phyloP scores from a whole-genome alignment of 805 yeast species.

The Isabelozyma heimii region DNA sequence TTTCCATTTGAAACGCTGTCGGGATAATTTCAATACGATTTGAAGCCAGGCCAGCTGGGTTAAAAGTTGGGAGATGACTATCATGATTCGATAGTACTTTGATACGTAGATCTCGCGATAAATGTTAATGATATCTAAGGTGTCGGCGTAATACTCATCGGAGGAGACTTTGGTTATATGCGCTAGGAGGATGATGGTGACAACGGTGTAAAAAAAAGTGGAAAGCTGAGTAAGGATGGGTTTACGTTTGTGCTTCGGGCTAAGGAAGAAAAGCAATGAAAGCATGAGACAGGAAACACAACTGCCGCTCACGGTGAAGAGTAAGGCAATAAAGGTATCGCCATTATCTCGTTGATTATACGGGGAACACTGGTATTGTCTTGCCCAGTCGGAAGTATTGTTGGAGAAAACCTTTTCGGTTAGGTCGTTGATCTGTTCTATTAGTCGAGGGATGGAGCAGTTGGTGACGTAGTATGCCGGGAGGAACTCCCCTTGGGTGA shows the following conservation, averaged over 20 bases:
- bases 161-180: slow-evolving; percentile 45
- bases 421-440: background rate
- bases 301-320: slow-evolving; percentile 53
- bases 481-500: slow-evolving; percentile 11
- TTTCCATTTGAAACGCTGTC: slow-evolving; percentile 22
- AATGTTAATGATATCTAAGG: slow-evolving; percentile 50
- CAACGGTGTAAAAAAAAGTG: slow-evolving; percentile 53
- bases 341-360: slow-evolving; percentile 34
- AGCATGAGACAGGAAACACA: slow-evolving; percentile 73
- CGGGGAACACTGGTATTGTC: slow-evolving; percentile 25
- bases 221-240: slow-evolving; percentile 58
- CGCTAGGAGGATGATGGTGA: slow-evolving; percentile 50
- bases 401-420: background rate
- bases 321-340: slow-evolving; percentile 42
- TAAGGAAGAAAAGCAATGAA: slow-evolving; percentile 51
- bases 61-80: slow-evolving; percentile 41
- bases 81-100: slow-evolving; percentile 33
- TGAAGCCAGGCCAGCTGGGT: slow-evolving; percentile 57
- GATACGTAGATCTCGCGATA: slow-evolving; percentile 35
- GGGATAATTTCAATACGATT: slow-evolving; percentile 39
- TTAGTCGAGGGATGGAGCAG: slow-evolving; percentile 25
- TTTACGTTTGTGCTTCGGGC: slow-evolving; percentile 48
- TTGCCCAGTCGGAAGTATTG: background rate
- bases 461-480: slow-evolving; percentile 51
- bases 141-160: slow-evolving; percentile 49